Percentiles rank a stretch among this genome's conserved stretches.
phyloP scores from a whole-genome alignment of 768 basidiomycete genomes.

The Psilocybe cyanescens region DNA sequence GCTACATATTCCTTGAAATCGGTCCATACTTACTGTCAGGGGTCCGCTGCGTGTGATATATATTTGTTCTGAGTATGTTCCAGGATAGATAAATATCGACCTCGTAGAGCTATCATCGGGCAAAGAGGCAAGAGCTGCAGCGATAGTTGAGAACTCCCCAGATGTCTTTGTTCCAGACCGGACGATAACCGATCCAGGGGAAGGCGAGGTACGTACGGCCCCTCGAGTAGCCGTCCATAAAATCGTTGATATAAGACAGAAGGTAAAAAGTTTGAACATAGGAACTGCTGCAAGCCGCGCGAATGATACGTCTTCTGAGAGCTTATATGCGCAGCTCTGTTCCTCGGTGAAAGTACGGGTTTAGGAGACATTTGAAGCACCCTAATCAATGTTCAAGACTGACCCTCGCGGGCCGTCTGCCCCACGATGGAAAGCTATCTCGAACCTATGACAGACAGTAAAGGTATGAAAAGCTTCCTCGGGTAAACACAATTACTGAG shows the following conservation, averaged over 20 bases:
- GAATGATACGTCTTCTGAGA: too few relatives aligned
- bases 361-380: too few relatives aligned
- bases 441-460: too few relatives aligned
- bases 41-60: conserved; percentile 48
- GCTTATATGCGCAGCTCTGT: too few relatives aligned
- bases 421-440: too few relatives aligned
- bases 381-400: too few relatives aligned
- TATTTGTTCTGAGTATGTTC: conserved; percentile 45
- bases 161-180: conserved; percentile 35
- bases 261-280: too few relatives aligned
- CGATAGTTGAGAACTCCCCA: conserved; percentile 42
- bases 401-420: too few relatives aligned
- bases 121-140: conserved; percentile 41
- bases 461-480: too few relatives aligned
- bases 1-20: neutral
- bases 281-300: too few relatives aligned
- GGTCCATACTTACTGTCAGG: conserved; percentile 33
- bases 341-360: too few relatives aligned
- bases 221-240: neutral
- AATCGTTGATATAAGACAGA: neutral
- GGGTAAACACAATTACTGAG: too few relatives aligned
- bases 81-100: conserved; percentile 49
- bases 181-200: conserved; percentile 44
- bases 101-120: conserved; percentile 38
- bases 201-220: conserved; percentile 35